These are phyloP conservation scores for Lactuca sativa DNA, from an alignment of 129 eudicot species.

Conservation along the genomic window DNA sequence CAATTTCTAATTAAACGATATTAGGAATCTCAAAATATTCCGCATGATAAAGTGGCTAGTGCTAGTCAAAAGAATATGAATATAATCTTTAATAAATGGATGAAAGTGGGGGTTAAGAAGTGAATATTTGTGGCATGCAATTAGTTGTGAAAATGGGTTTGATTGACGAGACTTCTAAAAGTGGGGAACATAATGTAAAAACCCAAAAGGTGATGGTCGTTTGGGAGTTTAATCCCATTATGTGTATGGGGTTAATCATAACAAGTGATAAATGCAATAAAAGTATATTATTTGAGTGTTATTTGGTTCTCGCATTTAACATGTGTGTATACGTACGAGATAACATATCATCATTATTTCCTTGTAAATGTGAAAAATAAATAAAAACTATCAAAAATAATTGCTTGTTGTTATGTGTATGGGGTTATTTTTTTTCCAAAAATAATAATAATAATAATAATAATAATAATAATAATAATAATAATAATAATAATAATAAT, in stretches of 20 bases:
- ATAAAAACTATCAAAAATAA: not conserved
- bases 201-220: slow-evolving; percentile 1
- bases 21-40: too few species aligned
- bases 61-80: not conserved
- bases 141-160: not conserved
- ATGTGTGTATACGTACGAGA: slow-evolving; percentile 20
- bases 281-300: slow-evolving; percentile 18
- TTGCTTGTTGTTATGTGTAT: too few species aligned
- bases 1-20: too few species aligned
- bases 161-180: not conserved
- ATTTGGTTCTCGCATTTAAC: slow-evolving; percentile 22
- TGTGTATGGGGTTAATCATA: slow-evolving; percentile 22
- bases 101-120: not conserved
- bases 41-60: not conserved
- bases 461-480: too few species aligned
- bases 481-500: too few species aligned
- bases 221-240: not conserved
- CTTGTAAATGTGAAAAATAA: not conserved
- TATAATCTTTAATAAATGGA: not conserved
- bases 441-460: too few species aligned
- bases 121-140: slow-evolving; percentile 3
- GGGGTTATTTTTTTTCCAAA: too few species aligned
- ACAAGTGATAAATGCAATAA: slow-evolving; percentile 28
- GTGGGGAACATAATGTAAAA: slow-evolving; percentile 13
- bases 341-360: slow-evolving; percentile 6